Percentiles rank a stretch among this genome's conserved stretches.
Evolutionary conservation across 441 rosid species (phyloP).

Genomic region (Euphorbia celastroides): DNA sequence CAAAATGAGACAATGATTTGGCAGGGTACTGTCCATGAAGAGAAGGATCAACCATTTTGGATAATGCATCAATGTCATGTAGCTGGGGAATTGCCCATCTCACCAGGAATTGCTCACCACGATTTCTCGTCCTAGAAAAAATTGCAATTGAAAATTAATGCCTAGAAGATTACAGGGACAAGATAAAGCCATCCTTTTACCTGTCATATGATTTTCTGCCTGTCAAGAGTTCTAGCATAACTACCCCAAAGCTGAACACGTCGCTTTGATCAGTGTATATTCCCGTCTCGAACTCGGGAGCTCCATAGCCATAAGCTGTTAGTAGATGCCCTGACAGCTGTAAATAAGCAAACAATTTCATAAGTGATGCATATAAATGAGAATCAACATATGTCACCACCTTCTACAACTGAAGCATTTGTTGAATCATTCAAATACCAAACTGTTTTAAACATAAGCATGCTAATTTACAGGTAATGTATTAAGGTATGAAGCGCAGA

Average conservation of each 20-base stretch:
- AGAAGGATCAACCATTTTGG: conserved; percentile 94
- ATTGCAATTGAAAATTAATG: not conserved
- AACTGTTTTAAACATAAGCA: not conserved
- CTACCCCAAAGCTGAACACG: conserved; percentile 94
- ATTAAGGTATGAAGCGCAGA: not conserved
- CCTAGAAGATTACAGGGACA: not conserved
- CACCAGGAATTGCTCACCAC: conserved; percentile 88
- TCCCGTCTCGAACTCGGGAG: conserved; percentile 94
- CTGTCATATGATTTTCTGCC: conserved; percentile 83
- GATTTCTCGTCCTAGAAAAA: conserved; percentile 45
- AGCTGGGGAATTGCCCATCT: conserved; percentile 98
- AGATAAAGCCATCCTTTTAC: conserved; percentile 27
- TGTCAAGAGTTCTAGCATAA: conserved; percentile 93
- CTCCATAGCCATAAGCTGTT: conserved; percentile 81
- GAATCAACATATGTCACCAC: not conserved
- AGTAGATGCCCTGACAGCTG: conserved; percentile 91
- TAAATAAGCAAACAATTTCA: conserved; percentile 16
- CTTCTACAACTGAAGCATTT: not conserved
- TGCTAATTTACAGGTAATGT: not conserved
- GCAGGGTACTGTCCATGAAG: conserved; percentile 73
- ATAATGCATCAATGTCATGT: conserved; percentile 86
- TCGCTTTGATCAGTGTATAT: conserved; percentile 79
- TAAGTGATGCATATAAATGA: conserved; percentile 10
- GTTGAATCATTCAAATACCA: not conserved
- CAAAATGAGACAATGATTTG: conserved; percentile 87